Evolutionary conservation across 2,329 filamentous ascomycete species (phyloP).

Genomic region (Phyllosticta capitalensis): DNA sequence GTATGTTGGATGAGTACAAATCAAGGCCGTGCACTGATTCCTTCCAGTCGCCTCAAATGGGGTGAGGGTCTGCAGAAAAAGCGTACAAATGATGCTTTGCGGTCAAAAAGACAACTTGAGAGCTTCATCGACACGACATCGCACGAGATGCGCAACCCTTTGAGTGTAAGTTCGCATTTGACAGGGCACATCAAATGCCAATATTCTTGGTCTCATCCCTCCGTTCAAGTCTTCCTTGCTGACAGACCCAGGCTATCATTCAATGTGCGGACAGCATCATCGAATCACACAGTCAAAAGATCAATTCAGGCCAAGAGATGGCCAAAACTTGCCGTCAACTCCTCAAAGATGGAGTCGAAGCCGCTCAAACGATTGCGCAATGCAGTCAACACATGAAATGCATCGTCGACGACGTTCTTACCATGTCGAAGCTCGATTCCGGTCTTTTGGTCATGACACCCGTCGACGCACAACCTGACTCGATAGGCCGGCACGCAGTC

Average conservation of each 20-base stretch:
- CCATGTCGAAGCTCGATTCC: constrained; percentile 37
- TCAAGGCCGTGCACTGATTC: background rate
- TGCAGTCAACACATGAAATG: constrained; percentile 39
- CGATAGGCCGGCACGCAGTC: constrained; percentile 21
- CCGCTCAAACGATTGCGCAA: constrained; percentile 35
- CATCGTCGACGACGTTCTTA: constrained; percentile 40
- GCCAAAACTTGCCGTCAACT: constrained; percentile 19
- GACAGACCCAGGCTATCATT: constrained; percentile 23
- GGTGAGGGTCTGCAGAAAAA: constrained; percentile 29
- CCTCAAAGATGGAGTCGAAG: constrained; percentile 23
- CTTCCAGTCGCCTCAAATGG: constrained; percentile 26
- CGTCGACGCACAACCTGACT: constrained; percentile 1
- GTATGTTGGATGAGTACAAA: background rate
- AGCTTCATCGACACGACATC: constrained; percentile 28
- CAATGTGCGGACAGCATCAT: constrained; percentile 37
- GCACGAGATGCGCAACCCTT: constrained; percentile 24
- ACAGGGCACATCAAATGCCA: constrained; percentile 25
- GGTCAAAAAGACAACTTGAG: constrained; percentile 31
- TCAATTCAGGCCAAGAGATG: constrained; percentile 15
- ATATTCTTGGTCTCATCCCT: no score
- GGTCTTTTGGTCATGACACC: constrained; percentile 35
- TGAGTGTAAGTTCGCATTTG: constrained; percentile 19
- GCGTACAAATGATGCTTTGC: constrained; percentile 27
- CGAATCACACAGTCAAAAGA: constrained; percentile 17
- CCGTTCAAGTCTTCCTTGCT: constrained; percentile 32